Evolutionary conservation across 768 basidiomycete genomes (phyloP).

Genomic region (Astraeus odoratus): DNA sequence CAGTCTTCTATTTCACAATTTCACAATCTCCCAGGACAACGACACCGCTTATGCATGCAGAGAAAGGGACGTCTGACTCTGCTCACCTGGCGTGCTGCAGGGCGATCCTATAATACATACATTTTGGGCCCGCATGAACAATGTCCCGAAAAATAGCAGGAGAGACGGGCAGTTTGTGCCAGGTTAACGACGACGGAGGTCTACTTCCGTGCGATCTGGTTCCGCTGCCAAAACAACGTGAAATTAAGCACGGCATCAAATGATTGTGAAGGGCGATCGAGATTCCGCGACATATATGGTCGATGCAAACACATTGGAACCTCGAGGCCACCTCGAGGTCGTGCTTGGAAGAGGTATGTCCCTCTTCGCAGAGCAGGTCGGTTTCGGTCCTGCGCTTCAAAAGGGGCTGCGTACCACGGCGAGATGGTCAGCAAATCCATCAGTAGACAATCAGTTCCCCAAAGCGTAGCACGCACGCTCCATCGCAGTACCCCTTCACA

Average conservation of each 20-base stretch:
- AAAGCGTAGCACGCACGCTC: conserved; percentile 10
- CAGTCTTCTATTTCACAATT: too few species aligned
- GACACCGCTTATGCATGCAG: too few species aligned
- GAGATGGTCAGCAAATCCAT: conserved; percentile 5
- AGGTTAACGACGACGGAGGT: background rate
- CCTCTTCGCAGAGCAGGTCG: conserved; percentile 11
- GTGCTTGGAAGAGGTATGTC: conserved; percentile 28
- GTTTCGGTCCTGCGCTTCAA: conserved; percentile 22
- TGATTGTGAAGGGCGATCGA: conserved; percentile 10
- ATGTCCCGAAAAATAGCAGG: too few species aligned
- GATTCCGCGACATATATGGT: conserved; percentile 24
- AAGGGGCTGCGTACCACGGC: conserved; percentile 17
- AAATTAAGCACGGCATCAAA: background rate
- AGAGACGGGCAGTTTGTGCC: too few species aligned
- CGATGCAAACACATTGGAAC: conserved; percentile 17
- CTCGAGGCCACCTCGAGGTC: conserved; percentile 36
- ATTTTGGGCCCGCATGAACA: too few species aligned
- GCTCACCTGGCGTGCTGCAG: too few species aligned
- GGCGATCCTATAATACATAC: too few species aligned
- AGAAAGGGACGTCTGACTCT: too few species aligned
- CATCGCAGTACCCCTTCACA: conserved; percentile 7
- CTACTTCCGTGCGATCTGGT: background rate
- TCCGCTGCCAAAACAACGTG: background rate
- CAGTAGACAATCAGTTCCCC: conserved; percentile 1
- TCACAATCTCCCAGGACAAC: too few species aligned